Evolutionary conservation across 1,139 yeast species (phyloP).

Genomic region (Kluyveromyces sp.): DNA sequence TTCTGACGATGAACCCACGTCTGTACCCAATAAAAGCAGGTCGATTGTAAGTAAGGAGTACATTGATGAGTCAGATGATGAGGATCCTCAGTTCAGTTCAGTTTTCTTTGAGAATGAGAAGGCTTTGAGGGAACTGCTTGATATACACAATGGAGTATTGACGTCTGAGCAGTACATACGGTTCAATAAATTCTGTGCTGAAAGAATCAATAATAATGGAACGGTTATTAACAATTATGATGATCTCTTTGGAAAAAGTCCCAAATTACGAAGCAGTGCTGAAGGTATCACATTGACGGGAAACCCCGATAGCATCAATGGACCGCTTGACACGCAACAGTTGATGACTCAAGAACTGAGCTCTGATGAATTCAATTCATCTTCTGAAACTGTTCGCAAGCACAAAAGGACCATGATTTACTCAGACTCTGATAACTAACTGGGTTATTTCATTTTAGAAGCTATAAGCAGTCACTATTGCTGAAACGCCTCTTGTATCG

Average conservation of each 20-base stretch:
- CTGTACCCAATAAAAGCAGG: neutral
- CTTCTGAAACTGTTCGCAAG: neutral
- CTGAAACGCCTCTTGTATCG: constrained; percentile 47
- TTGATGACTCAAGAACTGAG: neutral
- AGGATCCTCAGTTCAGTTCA: constrained; percentile 17
- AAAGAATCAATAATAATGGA: constrained; percentile 26
- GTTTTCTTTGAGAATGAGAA: constrained; percentile 32
- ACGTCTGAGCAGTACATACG: constrained; percentile 19
- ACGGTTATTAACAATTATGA: constrained; percentile 17
- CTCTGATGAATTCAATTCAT: constrained; percentile 2
- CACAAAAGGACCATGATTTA: neutral
- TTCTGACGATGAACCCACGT: neutral
- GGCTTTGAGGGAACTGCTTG: constrained; percentile 29
- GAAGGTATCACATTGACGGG: too few species aligned
- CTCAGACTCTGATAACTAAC: neutral
- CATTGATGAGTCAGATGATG: constrained; percentile 30
- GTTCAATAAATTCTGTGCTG: constrained; percentile 26
- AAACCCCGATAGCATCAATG: neutral
- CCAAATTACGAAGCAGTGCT: too few species aligned
- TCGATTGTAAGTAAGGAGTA: constrained; percentile 26
- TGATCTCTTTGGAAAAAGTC: constrained; percentile 26
- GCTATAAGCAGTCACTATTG: neutral
- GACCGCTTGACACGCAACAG: neutral
- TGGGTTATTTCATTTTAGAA: neutral
- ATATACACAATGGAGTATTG: constrained; percentile 24